Evolutionary conservation across 2,329 filamentous ascomycete genomes (phyloP), one percentile per base, ranked within the genome.

Genomic region (Ophiostoma triangulosporum): DNA sequence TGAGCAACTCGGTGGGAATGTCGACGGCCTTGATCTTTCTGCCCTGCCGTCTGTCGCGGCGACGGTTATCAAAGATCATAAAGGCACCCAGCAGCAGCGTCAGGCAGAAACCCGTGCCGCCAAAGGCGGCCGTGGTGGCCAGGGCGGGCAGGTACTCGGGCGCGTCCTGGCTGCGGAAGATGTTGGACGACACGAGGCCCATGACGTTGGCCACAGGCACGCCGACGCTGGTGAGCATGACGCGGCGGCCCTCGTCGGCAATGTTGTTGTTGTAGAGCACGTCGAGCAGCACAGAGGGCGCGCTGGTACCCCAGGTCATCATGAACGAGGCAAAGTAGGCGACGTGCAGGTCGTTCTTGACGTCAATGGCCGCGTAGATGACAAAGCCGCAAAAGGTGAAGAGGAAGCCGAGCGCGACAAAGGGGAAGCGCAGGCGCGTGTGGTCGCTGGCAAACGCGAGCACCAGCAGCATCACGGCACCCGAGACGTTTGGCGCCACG

Each of bases 301-400:
- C 84, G 1, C 80, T 83, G 0, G 84, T 88, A 15, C 86, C 86
- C 81, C 84, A 88, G 7, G 80, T 84, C 83, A 89, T 88, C 81
- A 89, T 84, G 64, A 89, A 90, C 52, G 76, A 80, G 6, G 84
- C 83, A 60, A 82, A 88, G 63, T 89, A 89, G 1, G 84, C 84
- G 17, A 88, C 72, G 3, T 75, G 72, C n/a, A 84, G 64, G 36
- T 84, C 70, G 3, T 69, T 61, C 35, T 77, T 65, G 15, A 88
- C 79, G 59, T 82, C 73, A 55, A 91, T 83, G 20, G 81, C 73
- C 0, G 59, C 61, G 50, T 86, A 90, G 62, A 91, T 85, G 64
- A 89, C 78, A 68, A 91, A 88, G 9, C 87, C 87, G 45, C 77
- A 74, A 61, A 89, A 86, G 0, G 85, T 88, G 58, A 91, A 78